A percentile compares a stretch with the other conserved stretches of the same genome.
phyloP scores from a whole-genome alignment of 495 filamentous ascomycete species.

The Clohesyomyces aquaticus region DNA sequence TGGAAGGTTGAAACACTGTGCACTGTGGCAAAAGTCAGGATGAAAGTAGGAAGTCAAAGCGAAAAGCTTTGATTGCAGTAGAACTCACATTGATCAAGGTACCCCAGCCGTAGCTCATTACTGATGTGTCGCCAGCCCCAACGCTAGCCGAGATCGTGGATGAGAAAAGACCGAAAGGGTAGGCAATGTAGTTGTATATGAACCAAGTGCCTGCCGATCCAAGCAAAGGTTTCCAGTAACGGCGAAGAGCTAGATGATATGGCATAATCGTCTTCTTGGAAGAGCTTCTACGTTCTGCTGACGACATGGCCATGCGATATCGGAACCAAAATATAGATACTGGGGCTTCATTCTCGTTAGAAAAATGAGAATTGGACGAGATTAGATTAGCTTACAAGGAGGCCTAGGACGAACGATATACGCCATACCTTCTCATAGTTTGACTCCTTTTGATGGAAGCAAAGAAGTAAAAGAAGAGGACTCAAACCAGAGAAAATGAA shows the following conservation, averaged over 20 bases:
- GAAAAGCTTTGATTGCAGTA: too few relatives aligned
- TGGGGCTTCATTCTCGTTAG: slow-evolving; percentile 14
- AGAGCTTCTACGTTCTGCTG: slow-evolving; percentile 27
- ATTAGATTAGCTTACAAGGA: slow-evolving; percentile 23
- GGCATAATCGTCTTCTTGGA: slow-evolving; percentile 39
- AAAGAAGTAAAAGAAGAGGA: slow-evolving; percentile 41
- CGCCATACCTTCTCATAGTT: slow-evolving; percentile 44
- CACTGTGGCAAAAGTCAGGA: not conserved
- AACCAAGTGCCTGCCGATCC: slow-evolving; percentile 50
- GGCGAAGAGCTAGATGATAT: slow-evolving; percentile 44
- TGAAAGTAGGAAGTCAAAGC: not conserved
- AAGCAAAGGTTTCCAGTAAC: slow-evolving; percentile 50
- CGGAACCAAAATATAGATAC: slow-evolving; percentile 51
- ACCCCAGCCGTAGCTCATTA: slow-evolving; percentile 54
- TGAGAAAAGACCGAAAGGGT: slow-evolving; percentile 49
- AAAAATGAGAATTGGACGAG: not conserved
- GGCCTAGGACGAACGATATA: slow-evolving; percentile 45
- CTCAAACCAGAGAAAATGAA: slow-evolving; percentile 47
- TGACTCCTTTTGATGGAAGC: slow-evolving; percentile 43
- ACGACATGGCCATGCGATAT: slow-evolving; percentile 45
- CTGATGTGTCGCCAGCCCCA: slow-evolving; percentile 48
- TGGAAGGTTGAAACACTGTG: slow-evolving; percentile 52
- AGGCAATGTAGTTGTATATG: slow-evolving; percentile 52
- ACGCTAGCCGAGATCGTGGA: slow-evolving; percentile 46
- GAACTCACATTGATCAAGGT: slow-evolving; percentile 52